These are phyloP conservation scores for Haberlea rhodopensis DNA, from an alignment of 257 asterid species.

Conservation along the genomic window DNA sequence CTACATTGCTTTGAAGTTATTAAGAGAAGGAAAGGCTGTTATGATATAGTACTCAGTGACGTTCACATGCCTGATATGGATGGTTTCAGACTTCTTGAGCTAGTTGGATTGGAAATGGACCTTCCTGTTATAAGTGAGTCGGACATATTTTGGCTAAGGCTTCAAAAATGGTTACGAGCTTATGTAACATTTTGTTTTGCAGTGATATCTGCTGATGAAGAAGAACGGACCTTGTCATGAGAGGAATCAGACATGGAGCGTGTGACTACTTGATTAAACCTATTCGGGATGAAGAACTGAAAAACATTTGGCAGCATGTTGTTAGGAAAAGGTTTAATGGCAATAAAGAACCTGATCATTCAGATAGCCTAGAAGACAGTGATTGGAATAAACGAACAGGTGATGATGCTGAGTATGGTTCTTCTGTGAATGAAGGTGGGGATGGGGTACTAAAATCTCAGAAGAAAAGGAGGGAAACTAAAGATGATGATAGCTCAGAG, in stretches of 20 bases:
- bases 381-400: slow-evolving; percentile 41
- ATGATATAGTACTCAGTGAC: slow-evolving; percentile 80
- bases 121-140: slow-evolving; percentile 92
- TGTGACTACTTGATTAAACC: slow-evolving; percentile 92
- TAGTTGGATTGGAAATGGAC: slow-evolving; percentile 90
- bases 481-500: slow-evolving; percentile 62
- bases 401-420: slow-evolving; percentile 65
- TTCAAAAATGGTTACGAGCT: slow-evolving; percentile 25
- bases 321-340: slow-evolving; percentile 64
- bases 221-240: slow-evolving; percentile 71
- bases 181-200: slow-evolving; percentile 29
- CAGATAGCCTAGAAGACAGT: slow-evolving; percentile 51
- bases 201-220: slow-evolving; percentile 97
- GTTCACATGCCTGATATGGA: slow-evolving; percentile 99
- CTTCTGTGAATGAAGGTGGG: slow-evolving; percentile 51
- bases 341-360: slow-evolving; percentile 57
- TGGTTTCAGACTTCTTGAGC: slow-evolving; percentile 91
- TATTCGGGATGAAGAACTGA: slow-evolving; percentile 73
- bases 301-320: slow-evolving; percentile 94
- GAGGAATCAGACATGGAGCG: slow-evolving; percentile 88
- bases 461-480: slow-evolving; percentile 61
- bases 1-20: slow-evolving; percentile 61
- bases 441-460: slow-evolving; percentile 44
- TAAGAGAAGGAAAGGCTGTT: slow-evolving; percentile 77
- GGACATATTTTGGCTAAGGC: slow-evolving; percentile 19